Conservation (phyloP, 345 rosid species). For the Lenwebbia sp. region DNA sequence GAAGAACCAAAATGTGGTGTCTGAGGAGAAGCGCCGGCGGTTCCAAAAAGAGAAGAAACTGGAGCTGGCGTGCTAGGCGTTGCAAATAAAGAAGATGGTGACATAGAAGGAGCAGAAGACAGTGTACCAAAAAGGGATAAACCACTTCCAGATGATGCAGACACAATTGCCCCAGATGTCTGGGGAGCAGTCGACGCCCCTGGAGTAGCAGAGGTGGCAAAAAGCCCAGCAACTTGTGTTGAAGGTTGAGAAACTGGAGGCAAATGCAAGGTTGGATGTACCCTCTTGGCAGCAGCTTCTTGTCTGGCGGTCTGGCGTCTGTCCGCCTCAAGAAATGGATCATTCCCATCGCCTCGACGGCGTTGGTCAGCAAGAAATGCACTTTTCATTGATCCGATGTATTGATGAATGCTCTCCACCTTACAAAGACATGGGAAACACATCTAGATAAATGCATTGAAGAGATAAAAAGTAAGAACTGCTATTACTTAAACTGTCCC, state of each 20-base stretch:
- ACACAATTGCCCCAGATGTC: conserved; percentile 27
- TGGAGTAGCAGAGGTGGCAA: conserved; percentile 41
- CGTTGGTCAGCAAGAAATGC: conserved; percentile 92
- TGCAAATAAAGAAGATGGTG: conserved; percentile 48
- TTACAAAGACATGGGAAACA: conserved; percentile 8
- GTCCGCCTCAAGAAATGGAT: conserved; percentile 98
- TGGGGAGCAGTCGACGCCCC: conserved; percentile 32
- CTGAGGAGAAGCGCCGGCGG: conserved; percentile 29
- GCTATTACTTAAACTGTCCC: background rate
- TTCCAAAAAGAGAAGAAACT: conserved; percentile 47
- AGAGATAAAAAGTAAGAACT: background rate
- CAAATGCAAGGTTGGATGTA: conserved; percentile 90
- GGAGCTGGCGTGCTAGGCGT: conserved; percentile 63
- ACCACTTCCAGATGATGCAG: conserved; percentile 61
- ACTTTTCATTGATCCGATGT: conserved; percentile 78
- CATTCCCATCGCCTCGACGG: conserved; percentile 59
- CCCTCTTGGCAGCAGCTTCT: conserved; percentile 95
- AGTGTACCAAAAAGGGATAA: conserved; percentile 63
- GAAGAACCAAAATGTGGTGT: conserved; percentile 24
- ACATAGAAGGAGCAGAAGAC: conserved; percentile 34
- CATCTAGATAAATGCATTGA: background rate
- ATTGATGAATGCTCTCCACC: conserved; percentile 91
- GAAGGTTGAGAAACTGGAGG: conserved; percentile 67
- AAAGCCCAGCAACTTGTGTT: conserved; percentile 56
- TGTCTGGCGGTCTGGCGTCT: conserved; percentile 90